phyloP scores from a whole-genome alignment of 192 early-diverging fungal species.

The Pilaira anomala region DNA sequence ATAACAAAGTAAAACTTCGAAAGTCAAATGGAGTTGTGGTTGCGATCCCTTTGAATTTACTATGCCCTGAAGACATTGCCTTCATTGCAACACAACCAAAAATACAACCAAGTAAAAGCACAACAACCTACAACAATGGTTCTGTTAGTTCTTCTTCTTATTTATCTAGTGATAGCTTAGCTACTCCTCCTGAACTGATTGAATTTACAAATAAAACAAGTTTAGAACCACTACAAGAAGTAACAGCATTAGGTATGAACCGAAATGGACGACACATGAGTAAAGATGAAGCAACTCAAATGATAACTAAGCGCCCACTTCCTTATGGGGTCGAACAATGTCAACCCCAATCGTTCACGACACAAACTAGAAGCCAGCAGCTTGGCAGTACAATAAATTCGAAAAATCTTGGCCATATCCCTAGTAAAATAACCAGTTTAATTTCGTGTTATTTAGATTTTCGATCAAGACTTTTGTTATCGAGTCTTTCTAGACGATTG shows the following conservation, averaged over 20 bases:
- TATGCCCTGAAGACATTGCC: conserved; percentile 1
- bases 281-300: too few relatives aligned
- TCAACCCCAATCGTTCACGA: too few relatives aligned
- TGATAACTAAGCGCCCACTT: neutral
- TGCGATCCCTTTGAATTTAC: neutral
- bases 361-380: too few relatives aligned
- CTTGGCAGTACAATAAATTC: neutral
- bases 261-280: too few relatives aligned
- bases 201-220: too few relatives aligned
- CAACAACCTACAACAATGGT: neutral
- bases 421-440: neutral
- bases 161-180: neutral
- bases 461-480: neutral
- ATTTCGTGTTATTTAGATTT: neutral
- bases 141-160: neutral
- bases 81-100: neutral
- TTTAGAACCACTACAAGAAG: neutral
- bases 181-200: too few relatives aligned
- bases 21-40: conserved; percentile 1
- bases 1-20: conserved; percentile 1
- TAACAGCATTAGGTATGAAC: too few relatives aligned
- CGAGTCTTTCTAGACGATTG: neutral
- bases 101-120: neutral
- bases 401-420: neutral
- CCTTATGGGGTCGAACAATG: neutral